Conservation (phyloP, 1,284 basidiomycete genomes). For the Fistulinella cinereoalba region DNA sequence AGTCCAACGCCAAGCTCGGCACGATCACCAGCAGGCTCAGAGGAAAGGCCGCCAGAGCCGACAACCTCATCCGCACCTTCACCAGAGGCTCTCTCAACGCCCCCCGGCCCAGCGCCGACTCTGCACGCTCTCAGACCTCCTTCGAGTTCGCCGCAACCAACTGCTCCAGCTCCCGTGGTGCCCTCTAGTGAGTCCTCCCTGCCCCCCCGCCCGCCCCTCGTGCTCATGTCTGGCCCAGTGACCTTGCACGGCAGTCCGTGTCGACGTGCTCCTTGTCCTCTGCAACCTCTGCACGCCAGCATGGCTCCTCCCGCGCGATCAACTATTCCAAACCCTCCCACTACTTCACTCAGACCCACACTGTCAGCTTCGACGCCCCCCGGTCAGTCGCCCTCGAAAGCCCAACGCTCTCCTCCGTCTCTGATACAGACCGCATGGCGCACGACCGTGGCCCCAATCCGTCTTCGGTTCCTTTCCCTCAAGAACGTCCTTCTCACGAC, state of each 20-base stretch:
- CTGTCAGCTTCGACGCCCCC: constrained; percentile 12
- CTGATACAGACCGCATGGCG: constrained; percentile 9
- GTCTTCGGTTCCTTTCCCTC: constrained; percentile 22
- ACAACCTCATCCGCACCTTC: constrained; percentile 43
- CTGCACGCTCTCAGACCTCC: constrained; percentile 52
- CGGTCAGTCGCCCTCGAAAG: constrained; percentile 2
- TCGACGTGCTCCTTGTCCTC: constrained; percentile 51
- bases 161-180: constrained; percentile 47
- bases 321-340: constrained; percentile 23
- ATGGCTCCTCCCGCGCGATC: constrained; percentile 34
- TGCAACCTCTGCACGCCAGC: constrained; percentile 35
- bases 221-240: constrained; percentile 25
- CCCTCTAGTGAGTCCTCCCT: constrained; percentile 52
- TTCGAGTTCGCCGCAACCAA: constrained; percentile 56
- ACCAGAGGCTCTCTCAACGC: constrained; percentile 44
- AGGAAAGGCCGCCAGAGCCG: constrained; percentile 31
- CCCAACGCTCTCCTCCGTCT: constrained; percentile 8
- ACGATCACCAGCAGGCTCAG: constrained; percentile 33
- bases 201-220: constrained; percentile 1
- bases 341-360: constrained; percentile 6
- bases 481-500: constrained; percentile 30
- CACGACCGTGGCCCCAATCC: constrained; percentile 11
- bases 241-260: constrained; percentile 57
- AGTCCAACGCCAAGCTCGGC: constrained; percentile 31
- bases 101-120: constrained; percentile 63